Base-by-base conservation (phyloP, 345 rosid species). In the Citrus maxima region DNA sequence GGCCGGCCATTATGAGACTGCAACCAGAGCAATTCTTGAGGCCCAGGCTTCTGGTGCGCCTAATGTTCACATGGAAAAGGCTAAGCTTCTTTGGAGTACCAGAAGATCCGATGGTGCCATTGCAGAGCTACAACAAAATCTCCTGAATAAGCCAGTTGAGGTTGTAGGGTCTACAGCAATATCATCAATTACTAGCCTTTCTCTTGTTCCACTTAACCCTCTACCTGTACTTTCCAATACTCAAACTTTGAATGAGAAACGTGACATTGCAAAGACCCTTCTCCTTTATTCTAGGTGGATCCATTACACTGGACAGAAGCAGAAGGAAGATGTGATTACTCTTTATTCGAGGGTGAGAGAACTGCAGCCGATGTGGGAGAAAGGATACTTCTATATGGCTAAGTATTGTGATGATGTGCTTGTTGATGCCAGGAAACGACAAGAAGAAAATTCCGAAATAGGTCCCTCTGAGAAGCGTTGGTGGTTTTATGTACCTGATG, bases 1-100 rank as follows among this genome's bases (percentile, higher is more conserved):
- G 85, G 97, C 99, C 80, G 97, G 96, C 83, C 99, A 93, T 81
- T 95, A 89, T 86, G 99, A 89, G 87, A 94, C 97, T 27, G 97
- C 99, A 66, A 95, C 93, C 82, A 83, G 88, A 79, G 98, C 98
- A 79, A 92, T 95, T 84, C 81, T 95, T 62, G 98, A 92, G 85
- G 99, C 99, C 74, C 94, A 90, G 85, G 92, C 90, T 84, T 91
- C 95, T 25, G 98, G 97, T 80, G 96, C 95, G 61, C 88, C 92
- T 79, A 93, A 92, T 79, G 95, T 92, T 84, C 97, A 91, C 84
- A 85, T 88, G 93, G 98, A 93, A 84, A 93, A 94, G 90, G 98
- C 99, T 18, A 95, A 92, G 86, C 97, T 95, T 88, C 89, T 93
- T 70, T 95, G 99, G 98, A 89, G 90, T 74, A 92, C 93, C 40